These are phyloP conservation scores for Aspergillus sp. DNA, from an alignment of 2,329 filamentous ascomycete genomes.

Conservation along the genomic window DNA sequence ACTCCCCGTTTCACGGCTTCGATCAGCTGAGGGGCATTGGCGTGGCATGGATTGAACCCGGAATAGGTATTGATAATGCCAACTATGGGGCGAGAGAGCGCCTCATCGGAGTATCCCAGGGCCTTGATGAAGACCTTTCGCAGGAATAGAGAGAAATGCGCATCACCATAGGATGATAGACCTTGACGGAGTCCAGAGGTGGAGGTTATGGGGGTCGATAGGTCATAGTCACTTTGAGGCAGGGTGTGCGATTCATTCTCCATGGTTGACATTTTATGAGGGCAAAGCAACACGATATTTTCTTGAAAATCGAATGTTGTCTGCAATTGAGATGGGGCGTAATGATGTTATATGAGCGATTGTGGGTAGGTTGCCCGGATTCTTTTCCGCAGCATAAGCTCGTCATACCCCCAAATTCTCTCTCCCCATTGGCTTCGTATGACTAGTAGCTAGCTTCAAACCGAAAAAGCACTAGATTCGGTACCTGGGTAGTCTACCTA, in stretches of 20 bases:
- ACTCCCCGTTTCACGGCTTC: slow-evolving; percentile 70
- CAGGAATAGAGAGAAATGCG: slow-evolving; percentile 73
- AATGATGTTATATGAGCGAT: slow-evolving; percentile 27
- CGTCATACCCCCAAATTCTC: not conserved
- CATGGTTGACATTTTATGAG: not conserved
- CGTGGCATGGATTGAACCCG: slow-evolving; percentile 73
- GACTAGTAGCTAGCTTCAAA: too few relatives aligned
- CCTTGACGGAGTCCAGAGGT: slow-evolving; percentile 62
- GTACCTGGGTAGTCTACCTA: too few relatives aligned
- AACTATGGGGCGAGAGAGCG: slow-evolving; percentile 69
- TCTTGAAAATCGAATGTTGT: too few relatives aligned
- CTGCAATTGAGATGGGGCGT: not conserved
- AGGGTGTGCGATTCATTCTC: not conserved
- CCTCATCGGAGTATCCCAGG: slow-evolving; percentile 71
- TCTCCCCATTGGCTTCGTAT: not conserved
- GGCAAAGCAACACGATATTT: not conserved
- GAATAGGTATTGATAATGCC: slow-evolving; percentile 74
- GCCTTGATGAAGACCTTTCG: slow-evolving; percentile 78
- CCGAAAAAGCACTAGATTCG: too few relatives aligned
- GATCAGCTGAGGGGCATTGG: slow-evolving; percentile 69
- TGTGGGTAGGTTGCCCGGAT: slow-evolving; percentile 33
- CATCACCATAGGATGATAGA: slow-evolving; percentile 69
- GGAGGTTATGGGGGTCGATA: slow-evolving; percentile 55
- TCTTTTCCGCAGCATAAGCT: slow-evolving; percentile 15
- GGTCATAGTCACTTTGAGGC: slow-evolving; percentile 51